Evolutionary conservation across 345 rosid genomes (phyloP).

Genomic region (Aethionema arabicum): DNA sequence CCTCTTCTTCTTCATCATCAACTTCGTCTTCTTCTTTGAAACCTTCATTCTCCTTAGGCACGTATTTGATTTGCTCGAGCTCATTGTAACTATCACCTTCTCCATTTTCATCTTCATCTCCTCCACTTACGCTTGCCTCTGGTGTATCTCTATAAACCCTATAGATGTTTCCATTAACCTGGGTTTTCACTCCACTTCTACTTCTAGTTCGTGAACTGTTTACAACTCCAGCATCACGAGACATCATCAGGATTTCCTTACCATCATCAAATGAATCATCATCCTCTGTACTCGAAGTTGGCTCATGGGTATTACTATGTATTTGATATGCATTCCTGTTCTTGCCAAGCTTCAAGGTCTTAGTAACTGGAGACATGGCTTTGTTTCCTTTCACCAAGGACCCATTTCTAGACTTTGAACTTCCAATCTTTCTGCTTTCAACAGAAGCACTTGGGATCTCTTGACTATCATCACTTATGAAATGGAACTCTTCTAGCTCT

Average conservation of each 20-base stretch:
- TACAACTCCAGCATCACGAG: not conserved
- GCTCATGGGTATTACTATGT: constrained; percentile 35
- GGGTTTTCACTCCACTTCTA: not conserved
- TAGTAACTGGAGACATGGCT: constrained; percentile 46
- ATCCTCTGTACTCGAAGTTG: constrained; percentile 40
- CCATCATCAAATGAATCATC: constrained; percentile 18
- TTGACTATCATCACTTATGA: constrained; percentile 35
- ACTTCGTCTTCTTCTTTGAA: constrained; percentile 18
- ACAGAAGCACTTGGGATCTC: constrained; percentile 25
- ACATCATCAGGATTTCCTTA: not conserved
- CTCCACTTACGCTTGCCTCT: constrained; percentile 43
- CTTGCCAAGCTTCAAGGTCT: constrained; percentile 52
- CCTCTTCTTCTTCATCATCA: constrained; percentile 25
- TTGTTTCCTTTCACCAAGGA: constrained; percentile 26
- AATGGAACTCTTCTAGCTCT: constrained; percentile 67
- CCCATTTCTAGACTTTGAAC: constrained; percentile 31
- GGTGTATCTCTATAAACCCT: constrained; percentile 33
- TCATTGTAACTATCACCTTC: constrained; percentile 33
- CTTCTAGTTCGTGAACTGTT: constrained; percentile 1
- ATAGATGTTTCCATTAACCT: constrained; percentile 29
- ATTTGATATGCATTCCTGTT: constrained; percentile 45
- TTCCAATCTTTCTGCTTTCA: constrained; percentile 13
- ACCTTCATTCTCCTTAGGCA: constrained; percentile 29
- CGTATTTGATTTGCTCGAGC: constrained; percentile 36
- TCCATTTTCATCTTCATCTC: constrained; percentile 39